Base-by-base conservation (phyloP, 495 filamentous ascomycete genomes). In the Aspergillus mulundensis region DNA sequence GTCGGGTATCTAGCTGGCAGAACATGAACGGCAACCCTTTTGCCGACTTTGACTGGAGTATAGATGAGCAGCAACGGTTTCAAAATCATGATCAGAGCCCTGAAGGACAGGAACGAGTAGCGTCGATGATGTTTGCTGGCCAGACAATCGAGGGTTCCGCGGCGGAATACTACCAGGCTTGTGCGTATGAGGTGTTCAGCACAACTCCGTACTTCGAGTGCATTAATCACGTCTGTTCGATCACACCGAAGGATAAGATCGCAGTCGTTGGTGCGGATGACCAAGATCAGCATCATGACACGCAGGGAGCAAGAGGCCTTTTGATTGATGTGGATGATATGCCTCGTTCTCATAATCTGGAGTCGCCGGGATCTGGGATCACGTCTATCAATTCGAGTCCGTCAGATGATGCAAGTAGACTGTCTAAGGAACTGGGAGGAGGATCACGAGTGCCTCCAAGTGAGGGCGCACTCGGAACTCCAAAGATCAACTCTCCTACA, bases 101-200 rank as follows among this genome's bases (percentile, higher is more conserved):
- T 36, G 32, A 36, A 7, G 32, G 8, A 10, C 32, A 34, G 1
- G 56, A 58, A 0, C 43, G 42, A 23, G 38, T 39, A 16, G 32
- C 32, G n/a, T 69, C 68, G 3, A 64, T 65, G 19, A 69, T 69
- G 57, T 70, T 69, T 42, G 56, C 66, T 15, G 63, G 66, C 47
- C 56, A 58, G 23, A 8, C 60, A 46, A 66, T 73, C 2, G 62
- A 74, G 15, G 79, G 79, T 15, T 59, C 68, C 38, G 76, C 77
- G 3, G 77, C 79, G 4, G 79, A 82, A 59, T 82, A 82, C 49
- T 82, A 75, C 30, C 75, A 81, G 53, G 79, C 77, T 6, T 78
- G 76, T 61, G 70, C 76, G 0, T 76, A 81, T 58, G 79, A 82
- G 38, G 56, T 77, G 25, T 75, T 78, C 47, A 79, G 73, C 56